These are phyloP conservation scores for Blastomyces emzantsi DNA, from an alignment of 2,329 filamentous ascomycete genomes.

Conservation along the genomic window DNA sequence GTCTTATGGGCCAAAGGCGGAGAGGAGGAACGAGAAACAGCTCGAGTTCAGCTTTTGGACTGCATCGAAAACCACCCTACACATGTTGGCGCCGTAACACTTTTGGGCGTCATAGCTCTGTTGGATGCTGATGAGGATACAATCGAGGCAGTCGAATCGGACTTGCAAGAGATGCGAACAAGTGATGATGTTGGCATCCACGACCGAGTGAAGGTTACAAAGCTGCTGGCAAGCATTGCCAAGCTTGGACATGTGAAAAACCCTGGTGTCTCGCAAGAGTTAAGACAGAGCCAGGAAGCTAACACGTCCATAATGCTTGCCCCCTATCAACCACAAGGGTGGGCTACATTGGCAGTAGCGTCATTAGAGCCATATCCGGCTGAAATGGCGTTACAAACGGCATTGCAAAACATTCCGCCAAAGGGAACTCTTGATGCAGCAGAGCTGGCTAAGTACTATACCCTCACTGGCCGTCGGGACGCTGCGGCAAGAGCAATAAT, in stretches of 20 bases:
- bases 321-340: constrained; percentile 69
- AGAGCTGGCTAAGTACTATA: constrained; percentile 64
- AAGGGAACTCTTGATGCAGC: constrained; percentile 56
- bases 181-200: constrained; percentile 52
- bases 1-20: constrained; percentile 87
- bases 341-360: constrained; percentile 61
- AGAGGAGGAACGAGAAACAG: constrained; percentile 62
- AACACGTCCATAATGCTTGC: constrained; percentile 71
- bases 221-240: constrained; percentile 67
- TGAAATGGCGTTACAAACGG: constrained; percentile 75
- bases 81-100: constrained; percentile 68
- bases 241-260: constrained; percentile 44
- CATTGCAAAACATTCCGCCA: constrained; percentile 63
- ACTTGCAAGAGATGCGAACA: constrained; percentile 64
- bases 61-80: constrained; percentile 64
- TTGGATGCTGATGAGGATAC: constrained; percentile 71
- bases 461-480: constrained; percentile 58
- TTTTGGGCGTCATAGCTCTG: constrained; percentile 76
- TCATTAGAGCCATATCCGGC: constrained; percentile 49
- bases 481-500: constrained; percentile 72
- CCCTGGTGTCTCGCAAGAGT: constrained; percentile 33
- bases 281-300: constrained; percentile 53
- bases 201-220: constrained; percentile 62
- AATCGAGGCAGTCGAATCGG: constrained; percentile 68
- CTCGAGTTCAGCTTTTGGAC: constrained; percentile 69